These are phyloP conservation scores for Trametes sp. DNA, from an alignment of 1,284 basidiomycete species.

Conservation along the genomic window DNA sequence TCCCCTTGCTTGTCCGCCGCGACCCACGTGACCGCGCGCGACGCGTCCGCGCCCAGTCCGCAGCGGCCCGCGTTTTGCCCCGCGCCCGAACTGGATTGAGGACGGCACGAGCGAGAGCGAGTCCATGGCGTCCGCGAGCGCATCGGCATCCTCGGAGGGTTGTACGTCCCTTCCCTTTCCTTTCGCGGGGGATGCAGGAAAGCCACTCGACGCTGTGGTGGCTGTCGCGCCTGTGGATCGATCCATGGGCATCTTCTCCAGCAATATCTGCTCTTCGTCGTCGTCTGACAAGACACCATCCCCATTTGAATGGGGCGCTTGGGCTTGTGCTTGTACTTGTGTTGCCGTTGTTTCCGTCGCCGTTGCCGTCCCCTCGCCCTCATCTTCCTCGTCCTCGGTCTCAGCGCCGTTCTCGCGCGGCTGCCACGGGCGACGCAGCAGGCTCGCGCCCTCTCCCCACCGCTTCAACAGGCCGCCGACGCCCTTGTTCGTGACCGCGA, in stretches of 20 bases:
- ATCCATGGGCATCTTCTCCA: conserved; percentile 24
- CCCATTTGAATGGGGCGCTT: not conserved
- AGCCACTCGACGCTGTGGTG: not conserved
- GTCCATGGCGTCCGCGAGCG: conserved; percentile 56
- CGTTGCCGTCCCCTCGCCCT: conserved; percentile 18
- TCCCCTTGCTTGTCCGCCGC: conserved; percentile 5
- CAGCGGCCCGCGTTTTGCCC: conserved; percentile 44
- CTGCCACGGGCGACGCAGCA: conserved; percentile 77
- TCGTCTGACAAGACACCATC: not conserved
- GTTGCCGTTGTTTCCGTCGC: too few relatives aligned
- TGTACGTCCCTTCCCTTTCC: conserved; percentile 3
- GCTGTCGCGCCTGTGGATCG: not conserved
- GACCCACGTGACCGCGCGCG: conserved; percentile 4
- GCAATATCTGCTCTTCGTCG: conserved; percentile 22
- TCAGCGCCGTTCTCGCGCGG: conserved; percentile 41
- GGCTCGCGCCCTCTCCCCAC: conserved; percentile 83
- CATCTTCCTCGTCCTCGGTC: conserved; percentile 40
- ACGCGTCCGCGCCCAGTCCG: conserved; percentile 18
- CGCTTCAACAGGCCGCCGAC: conserved; percentile 76
- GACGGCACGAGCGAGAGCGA: conserved; percentile 74
- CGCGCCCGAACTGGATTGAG: conserved; percentile 74
- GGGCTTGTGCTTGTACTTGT: too few relatives aligned
- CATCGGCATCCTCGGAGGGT: conserved; percentile 47
- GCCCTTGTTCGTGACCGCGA: conserved; percentile 88
- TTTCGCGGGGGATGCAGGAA: not conserved